Evolutionary conservation across 1,284 basidiomycete genomes (phyloP), one percentile per base, ranked within the genome.

Genomic region (Heliocybe sulcata): DNA sequence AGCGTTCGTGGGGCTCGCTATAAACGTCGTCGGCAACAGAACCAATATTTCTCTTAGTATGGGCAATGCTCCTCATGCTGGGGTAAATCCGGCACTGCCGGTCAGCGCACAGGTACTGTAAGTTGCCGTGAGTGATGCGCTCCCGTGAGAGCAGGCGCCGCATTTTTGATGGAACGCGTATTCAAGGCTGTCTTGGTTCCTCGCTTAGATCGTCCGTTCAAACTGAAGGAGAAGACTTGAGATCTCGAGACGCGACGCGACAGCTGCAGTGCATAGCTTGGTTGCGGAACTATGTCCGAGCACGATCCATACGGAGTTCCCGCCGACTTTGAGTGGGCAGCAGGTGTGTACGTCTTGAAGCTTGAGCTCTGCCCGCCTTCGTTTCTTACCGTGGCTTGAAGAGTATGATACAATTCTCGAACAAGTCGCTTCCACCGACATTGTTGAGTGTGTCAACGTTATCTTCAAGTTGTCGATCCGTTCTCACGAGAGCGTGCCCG

Each of bases 361-460:
- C 3, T n/a, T n/a, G n/a, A n/a, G n/a, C n/a, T n/a, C n/a, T n/a
- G 16, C 16, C 20, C 23, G 35, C 23, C 19, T 16, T 23, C 47
- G 19, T 50, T 54, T 50, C 54, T 57, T 23, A 57, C 59, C 57
- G 48, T 57, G 66, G 65, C 49, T 58, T 55, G 55, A 67, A 88
- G 87, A 84, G 61, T 75, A 85, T 64, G 82, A 90, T 59, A 69
- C 71, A 10, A 59, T 87, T 1, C 70, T 94, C 26, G 76, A 85
- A 53, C 76, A 79, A 55, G 81, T 92, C 58, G 87, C 88, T 2
- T 76, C 77, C 12, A 83, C 82, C 1, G 90, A 93, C 65, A 69
- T 74, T 29, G 75, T 90, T 66, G 79, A 85, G 92, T 92, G 63
- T 60, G 75, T 62, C 47, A 16, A 12, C 23, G 35, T 50, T 45